Conservation (phyloP, 305 asterid genomes). For the Fraxinus baroniana region DNA sequence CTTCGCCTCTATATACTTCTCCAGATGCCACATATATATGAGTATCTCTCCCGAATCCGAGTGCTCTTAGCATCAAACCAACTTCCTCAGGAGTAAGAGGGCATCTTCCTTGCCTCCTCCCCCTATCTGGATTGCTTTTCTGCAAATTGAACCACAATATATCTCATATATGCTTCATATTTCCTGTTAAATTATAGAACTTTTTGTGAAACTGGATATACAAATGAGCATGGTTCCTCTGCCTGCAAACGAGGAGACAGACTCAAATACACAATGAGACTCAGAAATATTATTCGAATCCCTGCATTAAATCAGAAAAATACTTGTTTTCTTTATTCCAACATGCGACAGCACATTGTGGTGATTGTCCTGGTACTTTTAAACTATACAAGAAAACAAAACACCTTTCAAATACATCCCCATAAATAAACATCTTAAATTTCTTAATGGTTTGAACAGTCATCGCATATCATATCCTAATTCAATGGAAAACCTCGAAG, state of each 20-base stretch:
- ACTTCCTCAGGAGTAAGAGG: slow-evolving; percentile 98
- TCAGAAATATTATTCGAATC: not conserved
- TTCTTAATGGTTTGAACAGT: slow-evolving; percentile 15
- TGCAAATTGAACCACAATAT: slow-evolving; percentile 39
- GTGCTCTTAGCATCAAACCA: slow-evolving; percentile 86
- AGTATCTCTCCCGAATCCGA: slow-evolving; percentile 75
- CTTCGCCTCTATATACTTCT: slow-evolving; percentile 93
- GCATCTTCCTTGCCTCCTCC: slow-evolving; percentile 94
- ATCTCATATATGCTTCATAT: slow-evolving; percentile 15
- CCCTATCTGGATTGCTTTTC: slow-evolving; percentile 82
- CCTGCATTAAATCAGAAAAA: not conserved
- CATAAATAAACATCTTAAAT: not conserved
- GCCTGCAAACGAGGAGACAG: slow-evolving; percentile 1
- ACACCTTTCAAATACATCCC: slow-evolving; percentile 1
- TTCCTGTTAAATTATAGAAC: not conserved
- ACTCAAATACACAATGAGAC: not conserved
- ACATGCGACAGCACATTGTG: not conserved
- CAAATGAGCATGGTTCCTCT: slow-evolving; percentile 2
- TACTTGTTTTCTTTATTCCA: not conserved
- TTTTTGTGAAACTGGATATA: not conserved
- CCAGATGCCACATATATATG: slow-evolving; percentile 96
- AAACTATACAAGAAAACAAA: not conserved
- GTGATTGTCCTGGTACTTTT: slow-evolving; percentile 4
- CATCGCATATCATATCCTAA: not conserved
- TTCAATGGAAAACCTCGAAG: not conserved